Base-by-base conservation (phyloP, 129 eudicot genomes). In the Sambucus nigra region DNA sequence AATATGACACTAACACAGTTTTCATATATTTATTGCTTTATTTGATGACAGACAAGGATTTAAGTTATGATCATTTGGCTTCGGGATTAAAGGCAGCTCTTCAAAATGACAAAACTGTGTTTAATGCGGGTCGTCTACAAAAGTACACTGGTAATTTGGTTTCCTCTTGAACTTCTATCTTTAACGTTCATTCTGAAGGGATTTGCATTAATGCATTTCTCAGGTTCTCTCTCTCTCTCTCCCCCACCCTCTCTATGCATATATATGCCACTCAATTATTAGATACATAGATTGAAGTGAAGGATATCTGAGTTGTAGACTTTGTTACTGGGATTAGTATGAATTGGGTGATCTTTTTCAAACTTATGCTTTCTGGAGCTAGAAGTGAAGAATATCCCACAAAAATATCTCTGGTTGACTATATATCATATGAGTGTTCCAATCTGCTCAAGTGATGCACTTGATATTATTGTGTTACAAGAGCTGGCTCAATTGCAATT, bases 61-160 rank as follows among this genome's bases (percentile, higher is more conserved):
- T 89, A 66, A 76, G 58, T 57, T 89, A 84, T 67, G 95, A 89
- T 76, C 78, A 89, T 78, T 67, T 89, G 77, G 97, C 97, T 68
- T 70, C 65, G 26, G 93, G 95, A 52, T 73, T 89, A 52, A 89
- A 81, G 81, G 72, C 56, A 44, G 83, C 95, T 33, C 79, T 89
- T 61, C 66, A 84, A 47, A 72, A 76, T 18, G 97, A 84, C 65
- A 61, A 72, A 52, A 78, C 95, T 49, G 97, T 73, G 41, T 81
- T 89, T 51, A 86, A 89, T 67, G 95, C 93, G 26, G 95, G 81
- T 69, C 86, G 97, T 51, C 82, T 89, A 19, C 95, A 81, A 59
- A 78, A 85, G 75, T 89, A 81, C 65, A 84, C 93, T 7, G 97
- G 97, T 84, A 71, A n/a, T 27, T 22, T 39, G 52, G 39, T 24